Conservation (phyloP, 345 rosid species). For the Citrus sp. region DNA sequence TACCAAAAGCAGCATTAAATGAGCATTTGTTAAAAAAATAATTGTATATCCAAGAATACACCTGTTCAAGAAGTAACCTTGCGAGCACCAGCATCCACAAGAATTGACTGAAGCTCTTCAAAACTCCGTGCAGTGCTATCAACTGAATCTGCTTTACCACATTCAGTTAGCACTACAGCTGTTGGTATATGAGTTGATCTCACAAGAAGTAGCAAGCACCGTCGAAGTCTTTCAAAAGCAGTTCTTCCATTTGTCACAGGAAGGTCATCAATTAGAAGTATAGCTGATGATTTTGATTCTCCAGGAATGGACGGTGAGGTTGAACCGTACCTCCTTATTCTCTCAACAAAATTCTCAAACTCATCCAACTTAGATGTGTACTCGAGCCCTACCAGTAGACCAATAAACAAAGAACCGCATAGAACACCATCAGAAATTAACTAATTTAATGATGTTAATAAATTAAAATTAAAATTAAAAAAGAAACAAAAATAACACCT, state of each 20-base stretch:
- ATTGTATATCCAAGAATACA: constrained; percentile 14
- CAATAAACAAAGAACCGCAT: constrained; percentile 17
- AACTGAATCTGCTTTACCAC: constrained; percentile 52
- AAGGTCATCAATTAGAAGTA: constrained; percentile 89
- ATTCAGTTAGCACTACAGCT: constrained; percentile 61
- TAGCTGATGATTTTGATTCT: constrained; percentile 34
- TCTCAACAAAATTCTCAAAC: constrained; percentile 77
- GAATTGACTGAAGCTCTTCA: constrained; percentile 67
- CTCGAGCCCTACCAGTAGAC: constrained; percentile 45
- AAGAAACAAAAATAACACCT: too few relatives aligned
- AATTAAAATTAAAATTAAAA: too few relatives aligned
- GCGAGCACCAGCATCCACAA: constrained; percentile 77
- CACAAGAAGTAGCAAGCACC: constrained; percentile 67
- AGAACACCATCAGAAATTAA: constrained; percentile 4
- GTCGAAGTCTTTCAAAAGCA: constrained; percentile 68
- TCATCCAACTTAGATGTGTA: constrained; percentile 93
- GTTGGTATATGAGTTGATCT: constrained; percentile 70
- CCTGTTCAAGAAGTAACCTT: constrained; percentile 55
- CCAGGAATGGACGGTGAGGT: constrained; percentile 41
- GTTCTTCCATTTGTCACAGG: constrained; percentile 66
- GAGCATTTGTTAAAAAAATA: constrained; percentile 12
- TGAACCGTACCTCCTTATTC: constrained; percentile 65
- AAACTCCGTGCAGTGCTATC: constrained; percentile 41
- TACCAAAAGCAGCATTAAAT: constrained; percentile 25
- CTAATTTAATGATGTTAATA: neutral